These are phyloP conservation scores for Zygnema circumcarinatum DNA, from an alignment of 139 green algal species.

Conservation along the genomic window DNA sequence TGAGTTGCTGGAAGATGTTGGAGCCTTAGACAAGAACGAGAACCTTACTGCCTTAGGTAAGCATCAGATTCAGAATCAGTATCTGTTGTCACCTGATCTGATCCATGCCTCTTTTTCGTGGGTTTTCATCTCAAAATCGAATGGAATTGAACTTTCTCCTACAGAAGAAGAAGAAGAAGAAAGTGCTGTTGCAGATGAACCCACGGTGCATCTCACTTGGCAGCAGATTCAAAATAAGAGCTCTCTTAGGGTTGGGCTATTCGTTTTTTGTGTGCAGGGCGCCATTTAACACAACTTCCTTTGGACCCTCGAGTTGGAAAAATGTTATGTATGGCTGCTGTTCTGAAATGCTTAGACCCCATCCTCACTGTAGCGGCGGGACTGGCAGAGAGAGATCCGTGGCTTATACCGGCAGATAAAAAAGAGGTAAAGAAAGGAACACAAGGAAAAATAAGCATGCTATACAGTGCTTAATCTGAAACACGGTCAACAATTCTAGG, in stretches of 20 bases:
- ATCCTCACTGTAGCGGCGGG: constrained; percentile 62
- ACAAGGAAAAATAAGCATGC: too few relatives aligned
- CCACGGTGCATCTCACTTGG: neutral
- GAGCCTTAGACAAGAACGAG: constrained; percentile 62
- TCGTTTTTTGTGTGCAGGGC: too few relatives aligned
- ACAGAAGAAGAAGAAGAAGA: too few relatives aligned
- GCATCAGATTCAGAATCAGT: neutral
- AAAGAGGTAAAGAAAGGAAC: constrained; percentile 48
- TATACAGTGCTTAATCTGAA: too few relatives aligned
- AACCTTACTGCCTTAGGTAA: constrained; percentile 64
- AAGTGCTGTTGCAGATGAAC: too few relatives aligned
- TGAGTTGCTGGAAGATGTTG: constrained; percentile 59
- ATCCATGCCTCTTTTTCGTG: too few relatives aligned
- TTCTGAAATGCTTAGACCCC: constrained; percentile 62
- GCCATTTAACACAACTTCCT: constrained; percentile 62
- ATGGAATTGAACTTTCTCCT: too few relatives aligned
- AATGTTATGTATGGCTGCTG: constrained; percentile 62
- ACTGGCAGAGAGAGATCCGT: constrained; percentile 21
- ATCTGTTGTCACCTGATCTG: too few relatives aligned
- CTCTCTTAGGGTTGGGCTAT: too few relatives aligned
- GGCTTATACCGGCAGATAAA: constrained; percentile 23
- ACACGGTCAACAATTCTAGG: too few relatives aligned
- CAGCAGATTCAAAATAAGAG: too few relatives aligned
- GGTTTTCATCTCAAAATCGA: too few relatives aligned
- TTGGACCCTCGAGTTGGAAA: constrained; percentile 66